Percentiles rank a stretch among this genome's conserved stretches.
Conservation (phyloP, 306 rosid species). For the Prosopis cineraria region DNA sequence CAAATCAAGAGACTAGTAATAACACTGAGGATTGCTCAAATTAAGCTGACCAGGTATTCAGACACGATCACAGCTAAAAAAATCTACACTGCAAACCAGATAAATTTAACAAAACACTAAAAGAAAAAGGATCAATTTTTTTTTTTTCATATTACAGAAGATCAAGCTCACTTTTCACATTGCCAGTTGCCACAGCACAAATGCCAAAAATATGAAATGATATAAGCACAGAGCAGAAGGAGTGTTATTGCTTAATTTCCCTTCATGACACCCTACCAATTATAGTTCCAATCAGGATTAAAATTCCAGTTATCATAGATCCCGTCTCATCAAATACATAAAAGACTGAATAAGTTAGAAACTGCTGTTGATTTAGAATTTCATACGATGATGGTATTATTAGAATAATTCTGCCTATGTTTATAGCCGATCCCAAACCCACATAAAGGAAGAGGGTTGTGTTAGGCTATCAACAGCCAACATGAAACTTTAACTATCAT, state of each 20-base stretch:
- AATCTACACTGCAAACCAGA: neutral
- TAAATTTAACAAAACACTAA: neutral
- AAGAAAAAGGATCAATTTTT: neutral
- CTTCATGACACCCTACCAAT: neutral
- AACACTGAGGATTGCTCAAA: neutral
- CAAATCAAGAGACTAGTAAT: neutral
- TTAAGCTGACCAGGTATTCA: conserved; percentile 3
- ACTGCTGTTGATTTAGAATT: conserved; percentile 9
- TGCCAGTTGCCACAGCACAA: neutral
- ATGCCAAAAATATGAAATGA: neutral
- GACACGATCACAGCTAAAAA: conserved; percentile 17
- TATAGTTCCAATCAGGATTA: conserved; percentile 5
- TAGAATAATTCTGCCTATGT: too few species aligned
- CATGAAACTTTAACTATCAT: too few species aligned
- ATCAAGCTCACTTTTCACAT: neutral
- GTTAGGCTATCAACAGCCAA: too few species aligned
- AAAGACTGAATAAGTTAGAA: neutral
- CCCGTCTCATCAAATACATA: neutral
- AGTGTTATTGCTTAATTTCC: neutral
- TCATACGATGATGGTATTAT: neutral
- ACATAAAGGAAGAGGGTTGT: too few species aligned
- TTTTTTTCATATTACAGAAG: neutral
- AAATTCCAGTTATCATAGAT: neutral
- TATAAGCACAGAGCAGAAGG: neutral
- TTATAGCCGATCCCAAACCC: too few species aligned